Base-by-base conservation (phyloP, 2,329 filamentous ascomycete genomes). In the Alternaria hordeiaustralica region DNA sequence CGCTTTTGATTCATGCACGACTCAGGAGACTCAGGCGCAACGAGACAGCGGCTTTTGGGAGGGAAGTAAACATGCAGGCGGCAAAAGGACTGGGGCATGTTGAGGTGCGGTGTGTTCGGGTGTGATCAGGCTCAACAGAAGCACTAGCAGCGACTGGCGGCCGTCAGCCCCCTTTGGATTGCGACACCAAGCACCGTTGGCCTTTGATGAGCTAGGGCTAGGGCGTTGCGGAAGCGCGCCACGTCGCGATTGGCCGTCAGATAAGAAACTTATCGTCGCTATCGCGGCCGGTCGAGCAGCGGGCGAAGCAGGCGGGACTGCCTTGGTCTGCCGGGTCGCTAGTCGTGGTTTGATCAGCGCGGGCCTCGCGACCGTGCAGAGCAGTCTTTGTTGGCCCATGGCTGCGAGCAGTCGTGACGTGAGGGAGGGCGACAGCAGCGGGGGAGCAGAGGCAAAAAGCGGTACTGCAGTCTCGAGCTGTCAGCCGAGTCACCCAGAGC, bases 271-370 rank as follows among this genome's bases (percentile, higher is more conserved):
- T 43, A 60, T 68, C 72, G 75, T 74, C 68, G 71, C 65, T 67
- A 72, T 74, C 68, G 66, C 63, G 64, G 36, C 63, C 66, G 61
- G 69, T 63, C 66, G 64, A 63, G 50, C 41, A 60, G 61, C 64
- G 60, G 60, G 63, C 58, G 53, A 60, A 66, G 67, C 58, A 66
- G 67, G 65, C 66, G 67, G 23, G 55, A 50, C 54, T 66, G 68
- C 64, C 67, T 71, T 63, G 68, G 61, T 59, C 64, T 62, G 61
- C 63, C 58, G 64, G 68, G 63, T 66, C 63, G 60, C 64, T 68
- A 64, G 67, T 64, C 65, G 71, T 65, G 65, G 71, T 71, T 74
- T 76, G 75, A 78, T 75, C 74, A 73, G 57, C 74, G 63, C 67
- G 66, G 69, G 64, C 60, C 63, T 57, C 61, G 36, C 43, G 12